These are phyloP conservation scores for Linanthus parryae DNA, from an alignment of 148 eudicot genomes.

Conservation along the genomic window DNA sequence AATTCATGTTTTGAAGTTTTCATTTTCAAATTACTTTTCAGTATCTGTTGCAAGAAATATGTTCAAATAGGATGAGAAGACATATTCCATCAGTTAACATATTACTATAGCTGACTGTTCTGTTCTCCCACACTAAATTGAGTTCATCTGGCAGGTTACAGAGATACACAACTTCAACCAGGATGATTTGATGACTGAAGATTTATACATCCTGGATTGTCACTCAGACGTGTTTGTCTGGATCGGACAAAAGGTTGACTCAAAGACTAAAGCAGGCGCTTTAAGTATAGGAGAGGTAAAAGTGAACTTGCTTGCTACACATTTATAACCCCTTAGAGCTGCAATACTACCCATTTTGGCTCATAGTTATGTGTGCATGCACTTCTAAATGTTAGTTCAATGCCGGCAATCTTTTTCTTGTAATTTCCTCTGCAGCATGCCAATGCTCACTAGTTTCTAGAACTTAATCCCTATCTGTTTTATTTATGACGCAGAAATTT, in stretches of 20 bases:
- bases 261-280: conserved; percentile 62
- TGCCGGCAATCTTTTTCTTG: no score
- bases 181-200: conserved; percentile 97
- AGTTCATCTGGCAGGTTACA: conserved; percentile 48
- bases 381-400: no score
- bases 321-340: no score
- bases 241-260: conserved; percentile 87
- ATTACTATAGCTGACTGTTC: conserved; percentile 8
- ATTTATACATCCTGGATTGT: conserved; percentile 77
- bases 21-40: no score
- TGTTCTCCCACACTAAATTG: conserved; percentile 5
- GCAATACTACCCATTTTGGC: no score
- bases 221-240: conserved; percentile 83
- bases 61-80: no score
- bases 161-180: conserved; percentile 85
- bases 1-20: no score
- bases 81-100: no score
- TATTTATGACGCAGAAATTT: conserved; percentile 66
- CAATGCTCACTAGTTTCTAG: conserved; percentile 1
- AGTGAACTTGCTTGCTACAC: neutral
- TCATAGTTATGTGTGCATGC: no score
- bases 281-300: conserved; percentile 76
- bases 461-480: neutral
- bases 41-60: no score
- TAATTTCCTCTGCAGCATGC: no score